These are phyloP conservation scores for Xylaria hypoxylon DNA, from an alignment of 2,329 filamentous ascomycete species.

Conservation along the genomic window DNA sequence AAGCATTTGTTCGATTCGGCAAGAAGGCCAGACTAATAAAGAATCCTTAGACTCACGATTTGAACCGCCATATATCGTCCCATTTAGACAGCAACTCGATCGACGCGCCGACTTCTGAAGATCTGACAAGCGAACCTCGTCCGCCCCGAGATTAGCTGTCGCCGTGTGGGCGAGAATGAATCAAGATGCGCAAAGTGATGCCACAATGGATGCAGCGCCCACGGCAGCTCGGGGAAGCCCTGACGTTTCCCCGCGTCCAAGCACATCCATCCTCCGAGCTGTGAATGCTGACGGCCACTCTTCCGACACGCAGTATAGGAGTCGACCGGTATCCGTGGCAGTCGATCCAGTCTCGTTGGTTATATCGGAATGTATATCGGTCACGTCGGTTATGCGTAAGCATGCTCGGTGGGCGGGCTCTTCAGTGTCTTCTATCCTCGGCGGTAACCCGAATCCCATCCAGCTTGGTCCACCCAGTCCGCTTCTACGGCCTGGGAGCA, in stretches of 20 bases:
- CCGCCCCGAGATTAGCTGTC: slow-evolving; percentile 36
- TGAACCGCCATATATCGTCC: slow-evolving; percentile 6
- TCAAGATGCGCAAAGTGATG: slow-evolving; percentile 51
- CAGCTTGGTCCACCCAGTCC: slow-evolving; percentile 63
- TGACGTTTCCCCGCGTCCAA: slow-evolving; percentile 45
- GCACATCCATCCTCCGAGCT: slow-evolving; percentile 36
- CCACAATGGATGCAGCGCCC: slow-evolving; percentile 46
- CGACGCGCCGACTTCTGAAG: slow-evolving; percentile 11
- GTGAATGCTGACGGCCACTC: slow-evolving; percentile 36
- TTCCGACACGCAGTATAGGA: slow-evolving; percentile 69
- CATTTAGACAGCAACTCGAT: slow-evolving; percentile 11
- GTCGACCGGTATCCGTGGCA: slow-evolving; percentile 77
- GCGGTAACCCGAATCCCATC: slow-evolving; percentile 73
- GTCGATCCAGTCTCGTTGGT: slow-evolving; percentile 93
- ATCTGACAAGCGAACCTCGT: slow-evolving; percentile 24
- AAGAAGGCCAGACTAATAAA: slow-evolving; percentile 11
- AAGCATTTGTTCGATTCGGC: slow-evolving; percentile 28
- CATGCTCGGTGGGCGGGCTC: slow-evolving; percentile 96
- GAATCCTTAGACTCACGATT: background rate
- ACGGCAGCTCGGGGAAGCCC: slow-evolving; percentile 45
- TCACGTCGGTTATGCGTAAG: slow-evolving; percentile 98
- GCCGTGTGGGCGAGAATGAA: slow-evolving; percentile 52
- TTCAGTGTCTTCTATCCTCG: slow-evolving; percentile 94
- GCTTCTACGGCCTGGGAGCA: slow-evolving; percentile 56
- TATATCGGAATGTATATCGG: slow-evolving; percentile 98